Conservation (phyloP, 345 rosid species). For the Euphorbia pulcherrima region DNA sequence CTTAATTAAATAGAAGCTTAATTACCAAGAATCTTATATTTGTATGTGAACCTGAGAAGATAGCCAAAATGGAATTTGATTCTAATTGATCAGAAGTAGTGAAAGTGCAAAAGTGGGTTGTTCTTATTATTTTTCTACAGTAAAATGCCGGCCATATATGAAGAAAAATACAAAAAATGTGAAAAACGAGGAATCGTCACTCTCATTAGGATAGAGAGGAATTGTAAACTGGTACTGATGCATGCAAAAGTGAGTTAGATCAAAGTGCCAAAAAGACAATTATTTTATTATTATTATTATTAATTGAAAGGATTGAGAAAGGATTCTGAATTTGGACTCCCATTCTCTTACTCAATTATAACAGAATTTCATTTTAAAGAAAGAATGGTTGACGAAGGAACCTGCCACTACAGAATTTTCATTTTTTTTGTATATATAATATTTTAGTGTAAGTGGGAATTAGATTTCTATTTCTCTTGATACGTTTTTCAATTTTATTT, state of each 20-base stretch:
- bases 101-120: constrained; percentile 17
- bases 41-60: background rate
- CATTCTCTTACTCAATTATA: background rate
- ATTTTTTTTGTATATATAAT: too few species aligned
- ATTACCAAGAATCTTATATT: constrained; percentile 11
- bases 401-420: background rate
- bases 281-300: too few species aligned
- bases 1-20: background rate
- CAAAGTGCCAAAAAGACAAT: background rate
- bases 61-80: background rate
- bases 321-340: background rate
- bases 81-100: background rate
- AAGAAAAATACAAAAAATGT: background rate
- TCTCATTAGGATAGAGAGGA: constrained; percentile 1
- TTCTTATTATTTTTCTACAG: background rate
- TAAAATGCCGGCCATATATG: background rate
- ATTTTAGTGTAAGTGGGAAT: background rate
- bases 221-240: background rate
- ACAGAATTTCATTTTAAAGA: background rate
- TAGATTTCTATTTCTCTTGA: background rate
- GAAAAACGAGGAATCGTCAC: background rate
- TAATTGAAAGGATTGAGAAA: background rate
- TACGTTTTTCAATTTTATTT: background rate
- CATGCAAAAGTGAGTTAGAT: constrained; percentile 3
- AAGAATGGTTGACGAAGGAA: background rate